Percentiles rank a stretch among this genome's conserved stretches.
phyloP scores from a whole-genome alignment of 1,284 basidiomycete genomes.

The Rugosomyces carneus region DNA sequence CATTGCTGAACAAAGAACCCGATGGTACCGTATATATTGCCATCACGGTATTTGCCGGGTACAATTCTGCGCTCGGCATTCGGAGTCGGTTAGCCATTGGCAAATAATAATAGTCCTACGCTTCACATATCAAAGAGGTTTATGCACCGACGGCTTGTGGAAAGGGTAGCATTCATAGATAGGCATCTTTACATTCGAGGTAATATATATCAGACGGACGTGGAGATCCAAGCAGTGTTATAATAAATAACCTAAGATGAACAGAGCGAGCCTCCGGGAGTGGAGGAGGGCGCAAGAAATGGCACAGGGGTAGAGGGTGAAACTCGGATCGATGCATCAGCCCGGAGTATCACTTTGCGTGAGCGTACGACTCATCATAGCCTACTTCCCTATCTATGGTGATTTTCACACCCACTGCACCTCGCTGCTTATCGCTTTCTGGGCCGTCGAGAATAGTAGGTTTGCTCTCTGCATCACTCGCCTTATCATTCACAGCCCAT shows the following conservation, averaged over 20 bases:
- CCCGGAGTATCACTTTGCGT: conserved; percentile 13
- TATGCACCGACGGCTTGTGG: no score
- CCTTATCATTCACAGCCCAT: conserved; percentile 48
- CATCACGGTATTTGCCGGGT: no score
- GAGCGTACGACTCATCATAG: conserved; percentile 32
- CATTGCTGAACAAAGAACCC: no score
- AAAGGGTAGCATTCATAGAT: no score
- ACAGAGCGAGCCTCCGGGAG: not conserved
- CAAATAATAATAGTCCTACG: no score
- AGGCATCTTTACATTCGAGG: not conserved
- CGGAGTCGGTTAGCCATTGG: no score
- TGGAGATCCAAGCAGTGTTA: no score
- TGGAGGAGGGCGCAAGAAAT: not conserved
- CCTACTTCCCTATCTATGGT: conserved; percentile 50
- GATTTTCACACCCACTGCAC: conserved; percentile 42
- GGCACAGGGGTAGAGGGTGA: not conserved
- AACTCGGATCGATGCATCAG: not conserved
- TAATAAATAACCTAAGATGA: no score
- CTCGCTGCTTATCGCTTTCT: conserved; percentile 21
- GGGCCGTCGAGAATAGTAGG: conserved; percentile 25
- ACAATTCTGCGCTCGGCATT: no score
- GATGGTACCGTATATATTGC: no score
- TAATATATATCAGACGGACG: not conserved
- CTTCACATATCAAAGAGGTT: no score
- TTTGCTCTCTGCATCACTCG: conserved; percentile 42